Percentiles rank a stretch among this genome's conserved stretches.
These are phyloP conservation scores for Neoboletus subvelutipes DNA, from an alignment of 768 basidiomycete genomes.

Conservation along the genomic window DNA sequence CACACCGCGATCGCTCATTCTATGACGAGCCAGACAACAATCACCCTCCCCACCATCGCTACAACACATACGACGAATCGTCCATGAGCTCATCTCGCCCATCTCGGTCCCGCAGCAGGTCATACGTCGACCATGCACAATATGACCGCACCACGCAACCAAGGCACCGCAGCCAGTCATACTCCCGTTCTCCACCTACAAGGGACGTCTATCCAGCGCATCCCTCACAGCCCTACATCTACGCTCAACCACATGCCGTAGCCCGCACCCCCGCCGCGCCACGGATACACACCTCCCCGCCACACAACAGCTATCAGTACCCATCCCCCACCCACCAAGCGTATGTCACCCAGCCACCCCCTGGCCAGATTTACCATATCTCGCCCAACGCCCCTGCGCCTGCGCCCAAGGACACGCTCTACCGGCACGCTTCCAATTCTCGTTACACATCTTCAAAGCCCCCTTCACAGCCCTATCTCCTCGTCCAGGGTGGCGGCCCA, in stretches of 20 bases:
- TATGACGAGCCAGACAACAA: slow-evolving; percentile 17
- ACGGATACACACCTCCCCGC: slow-evolving; percentile 21
- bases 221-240: slow-evolving; percentile 9
- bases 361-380: slow-evolving; percentile 27
- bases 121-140: slow-evolving; percentile 23
- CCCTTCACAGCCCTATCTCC: slow-evolving; percentile 27
- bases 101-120: slow-evolving; percentile 23
- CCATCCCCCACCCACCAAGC: slow-evolving; percentile 16
- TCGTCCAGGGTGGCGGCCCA: slow-evolving; percentile 28
- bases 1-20: slow-evolving; percentile 31
- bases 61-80: slow-evolving; percentile 15
- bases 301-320: slow-evolving; percentile 20
- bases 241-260: slow-evolving; percentile 18
- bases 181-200: slow-evolving; percentile 23
- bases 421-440: slow-evolving; percentile 19
- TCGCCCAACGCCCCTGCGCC: slow-evolving; percentile 12
- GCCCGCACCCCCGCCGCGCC: slow-evolving; percentile 16
- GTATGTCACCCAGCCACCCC: slow-evolving; percentile 28
- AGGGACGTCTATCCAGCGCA: slow-evolving; percentile 16
- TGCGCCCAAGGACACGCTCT: slow-evolving; percentile 17
- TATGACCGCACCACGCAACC: slow-evolving; percentile 18
- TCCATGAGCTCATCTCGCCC: slow-evolving; percentile 24
- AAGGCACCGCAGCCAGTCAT: slow-evolving; percentile 26
- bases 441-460: slow-evolving; percentile 25
- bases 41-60: background rate